Percentiles rank a stretch among this genome's conserved stretches.
These are phyloP conservation scores for Myxozyma udenii DNA, from an alignment of 805 yeast species.

Conservation along the genomic window DNA sequence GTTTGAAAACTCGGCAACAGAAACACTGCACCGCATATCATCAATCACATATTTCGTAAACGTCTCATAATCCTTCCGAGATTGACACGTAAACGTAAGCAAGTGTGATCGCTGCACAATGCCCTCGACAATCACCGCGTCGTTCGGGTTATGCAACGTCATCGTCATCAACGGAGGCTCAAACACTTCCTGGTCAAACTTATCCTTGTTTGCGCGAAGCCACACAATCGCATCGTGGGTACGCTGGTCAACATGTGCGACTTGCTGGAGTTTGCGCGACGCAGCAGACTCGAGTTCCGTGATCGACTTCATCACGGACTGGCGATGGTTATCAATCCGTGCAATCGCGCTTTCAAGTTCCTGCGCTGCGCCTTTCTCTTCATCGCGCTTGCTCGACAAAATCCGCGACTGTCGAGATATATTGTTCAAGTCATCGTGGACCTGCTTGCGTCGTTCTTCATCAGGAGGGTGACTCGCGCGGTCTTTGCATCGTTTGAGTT, in stretches of 20 bases:
- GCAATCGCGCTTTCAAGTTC: background rate
- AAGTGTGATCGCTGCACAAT: conserved; percentile 54
- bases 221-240: conserved; percentile 45
- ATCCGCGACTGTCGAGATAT: background rate
- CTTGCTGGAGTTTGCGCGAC: conserved; percentile 5
- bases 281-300: background rate
- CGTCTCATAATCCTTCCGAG: conserved; percentile 48
- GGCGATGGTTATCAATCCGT: background rate
- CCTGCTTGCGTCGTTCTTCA: background rate
- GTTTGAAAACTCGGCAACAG: conserved; percentile 47
- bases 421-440: background rate
- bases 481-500: background rate
- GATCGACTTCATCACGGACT: background rate
- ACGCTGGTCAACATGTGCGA: conserved; percentile 32
- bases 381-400: background rate
- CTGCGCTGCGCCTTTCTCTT: background rate
- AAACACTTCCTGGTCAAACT: conserved; percentile 47
- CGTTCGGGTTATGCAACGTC: conserved; percentile 48
- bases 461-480: background rate
- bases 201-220: conserved; percentile 43
- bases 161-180: conserved; percentile 77
- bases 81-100: conserved; percentile 61
- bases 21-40: conserved; percentile 45
- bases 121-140: conserved; percentile 57
- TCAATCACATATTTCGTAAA: conserved; percentile 48